These are phyloP conservation scores for Aspergillus uvarum DNA, from an alignment of 2,329 filamentous ascomycete genomes.

Conservation along the genomic window DNA sequence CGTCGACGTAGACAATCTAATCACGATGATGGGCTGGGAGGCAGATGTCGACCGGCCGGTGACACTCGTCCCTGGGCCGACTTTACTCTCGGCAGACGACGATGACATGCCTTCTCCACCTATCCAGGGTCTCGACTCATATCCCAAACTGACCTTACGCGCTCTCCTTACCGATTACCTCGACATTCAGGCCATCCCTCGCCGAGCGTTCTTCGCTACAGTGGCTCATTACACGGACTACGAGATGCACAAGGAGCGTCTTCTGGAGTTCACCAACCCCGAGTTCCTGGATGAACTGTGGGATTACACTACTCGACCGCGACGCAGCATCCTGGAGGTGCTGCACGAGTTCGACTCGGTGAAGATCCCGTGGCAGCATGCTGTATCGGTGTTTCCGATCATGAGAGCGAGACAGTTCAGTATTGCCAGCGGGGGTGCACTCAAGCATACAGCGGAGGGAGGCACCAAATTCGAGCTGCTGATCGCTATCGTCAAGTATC, in stretches of 20 bases:
- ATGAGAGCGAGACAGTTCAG: constrained; percentile 93
- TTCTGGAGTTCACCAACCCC: constrained; percentile 78
- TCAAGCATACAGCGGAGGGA: constrained; percentile 39
- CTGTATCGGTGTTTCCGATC: constrained; percentile 71
- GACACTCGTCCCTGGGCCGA: constrained; percentile 45
- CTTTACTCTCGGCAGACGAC: constrained; percentile 22
- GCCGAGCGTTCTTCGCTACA: constrained; percentile 78
- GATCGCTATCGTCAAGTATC: constrained; percentile 86
- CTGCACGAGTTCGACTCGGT: constrained; percentile 86
- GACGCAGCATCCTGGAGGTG: constrained; percentile 87
- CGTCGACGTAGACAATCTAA: constrained; percentile 73
- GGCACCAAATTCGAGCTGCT: constrained; percentile 66
- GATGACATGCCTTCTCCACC: constrained; percentile 26
- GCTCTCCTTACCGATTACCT: constrained; percentile 77
- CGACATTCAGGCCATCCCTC: constrained; percentile 86
- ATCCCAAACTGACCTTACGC: constrained; percentile 62
- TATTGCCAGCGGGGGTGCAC: constrained; percentile 71
- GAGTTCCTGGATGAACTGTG: constrained; percentile 86
- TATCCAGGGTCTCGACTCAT: constrained; percentile 37
- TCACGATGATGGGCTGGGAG: constrained; percentile 77
- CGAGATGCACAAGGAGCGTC: constrained; percentile 71
- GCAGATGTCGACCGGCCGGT: constrained; percentile 69
- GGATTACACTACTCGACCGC: constrained; percentile 89
- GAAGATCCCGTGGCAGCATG: constrained; percentile 72
- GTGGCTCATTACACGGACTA: constrained; percentile 75